These are phyloP conservation scores for Aspergillus fumigatus DNA, from an alignment of 2,329 filamentous ascomycete species.

Conservation along the genomic window DNA sequence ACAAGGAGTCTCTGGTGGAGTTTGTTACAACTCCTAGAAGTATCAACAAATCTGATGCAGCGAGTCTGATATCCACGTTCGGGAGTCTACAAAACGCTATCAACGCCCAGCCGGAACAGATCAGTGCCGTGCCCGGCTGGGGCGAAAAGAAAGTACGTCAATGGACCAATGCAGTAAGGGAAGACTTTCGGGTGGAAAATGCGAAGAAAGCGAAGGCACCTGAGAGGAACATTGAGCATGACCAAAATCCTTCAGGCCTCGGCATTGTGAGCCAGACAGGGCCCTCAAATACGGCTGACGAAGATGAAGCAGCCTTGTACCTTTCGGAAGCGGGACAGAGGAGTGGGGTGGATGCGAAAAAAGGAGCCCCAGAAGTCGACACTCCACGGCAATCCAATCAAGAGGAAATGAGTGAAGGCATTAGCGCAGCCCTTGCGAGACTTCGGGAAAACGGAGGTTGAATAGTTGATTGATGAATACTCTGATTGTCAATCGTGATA, in stretches of 20 bases:
- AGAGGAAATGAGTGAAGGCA: conserved; percentile 51
- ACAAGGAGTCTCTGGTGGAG: conserved; percentile 81
- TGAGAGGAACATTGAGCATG: conserved; percentile 20
- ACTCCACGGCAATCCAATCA: conserved; percentile 18
- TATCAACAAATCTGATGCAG: conserved; percentile 91
- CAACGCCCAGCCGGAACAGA: conserved; percentile 81
- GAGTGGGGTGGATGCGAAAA: conserved; percentile 17
- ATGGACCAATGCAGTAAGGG: conserved; percentile 76
- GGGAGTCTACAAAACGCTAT: conserved; percentile 81
- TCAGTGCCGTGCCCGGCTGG: conserved; percentile 84
- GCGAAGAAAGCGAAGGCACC: conserved; percentile 54
- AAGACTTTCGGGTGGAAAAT: conserved; percentile 75
- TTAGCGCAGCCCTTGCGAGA: conserved; percentile 55
- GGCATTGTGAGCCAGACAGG: conserved; percentile 10
- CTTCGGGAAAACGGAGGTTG: conserved; percentile 41
- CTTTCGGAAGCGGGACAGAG: conserved; percentile 26
- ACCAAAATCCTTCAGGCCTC: conserved; percentile 23
- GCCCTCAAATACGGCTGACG: conserved; percentile 29
- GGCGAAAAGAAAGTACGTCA: conserved; percentile 89
- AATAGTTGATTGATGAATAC: conserved; percentile 2
- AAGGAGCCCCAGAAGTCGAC: conserved; percentile 8
- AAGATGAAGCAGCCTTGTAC: conserved; percentile 47
- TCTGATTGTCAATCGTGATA: background rate
- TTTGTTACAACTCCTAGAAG: conserved; percentile 87
- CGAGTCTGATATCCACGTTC: conserved; percentile 86